Base-by-base conservation (phyloP, 139 green algal genomes). In the Pleodorina starrii region DNA sequence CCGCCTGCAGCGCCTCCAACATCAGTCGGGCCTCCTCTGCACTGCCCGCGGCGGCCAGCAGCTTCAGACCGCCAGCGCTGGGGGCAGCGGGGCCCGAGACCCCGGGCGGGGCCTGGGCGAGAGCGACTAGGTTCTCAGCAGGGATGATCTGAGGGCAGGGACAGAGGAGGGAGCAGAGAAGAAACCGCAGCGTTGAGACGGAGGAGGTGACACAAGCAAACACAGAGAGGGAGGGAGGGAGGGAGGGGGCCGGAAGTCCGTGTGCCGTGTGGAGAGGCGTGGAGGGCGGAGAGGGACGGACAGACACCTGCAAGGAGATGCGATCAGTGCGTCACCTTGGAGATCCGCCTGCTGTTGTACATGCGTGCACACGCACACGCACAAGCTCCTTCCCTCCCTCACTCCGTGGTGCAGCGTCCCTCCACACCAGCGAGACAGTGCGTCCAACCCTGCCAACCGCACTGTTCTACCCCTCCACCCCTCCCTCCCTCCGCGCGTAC, bases 71-170 rank as follows among this genome's bases (percentile, higher is more conserved):
- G 6, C n/a, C 36, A 17, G 21, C 63, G 9, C 50, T 76, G 42
- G 36, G 48, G 17, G 29, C 48, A 63, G 48, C 48, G 90, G 71
- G 46, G 43, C 35, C 69, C 0, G 76, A 6, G 0, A 16, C 29
- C 10, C n/a, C n/a, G 76, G 46, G 43, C 35, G 46, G 43, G 35
- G 38, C 40, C 90, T 96, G 94, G 17, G 90, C 95, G 23, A 95
- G 90, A 1, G 97, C 97, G 25, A 99, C 96, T 40, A 99, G 85
- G 90, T 99, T 99, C 88, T 99, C 97, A 2, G 96, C 96, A 0
- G 97, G 97, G n/a, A 99, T 99, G 35, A 98, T 93, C 92, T 96
- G 91, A 35, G 54, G 7, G 54, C 54, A 66, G 54, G 54, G 21
- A 66, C 9, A 21, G 54, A 9, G 54, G 54, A 17, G 5, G 54